Percentiles rank a stretch among this genome's conserved stretches.
Evolutionary conservation across 2,329 filamentous ascomycete genomes (phyloP).

Genomic region (Alternaria arborescens): DNA sequence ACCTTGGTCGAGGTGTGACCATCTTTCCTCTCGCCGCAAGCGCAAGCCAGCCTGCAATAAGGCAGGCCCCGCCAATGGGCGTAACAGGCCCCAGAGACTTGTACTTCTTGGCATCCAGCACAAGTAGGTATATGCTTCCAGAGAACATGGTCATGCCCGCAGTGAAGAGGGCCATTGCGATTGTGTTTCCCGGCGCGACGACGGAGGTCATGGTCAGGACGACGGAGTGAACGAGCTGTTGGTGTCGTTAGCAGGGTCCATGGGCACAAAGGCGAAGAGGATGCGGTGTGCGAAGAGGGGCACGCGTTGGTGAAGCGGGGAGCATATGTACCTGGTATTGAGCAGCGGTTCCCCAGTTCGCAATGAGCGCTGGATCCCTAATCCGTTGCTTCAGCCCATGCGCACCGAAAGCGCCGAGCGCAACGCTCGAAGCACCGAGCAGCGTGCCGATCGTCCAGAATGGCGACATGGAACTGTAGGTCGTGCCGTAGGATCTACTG

Average conservation of each 20-base stretch:
- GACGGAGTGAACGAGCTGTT: slow-evolving; percentile 71
- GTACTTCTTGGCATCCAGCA: slow-evolving; percentile 68
- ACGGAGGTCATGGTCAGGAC: slow-evolving; percentile 66
- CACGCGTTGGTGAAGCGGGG: not conserved
- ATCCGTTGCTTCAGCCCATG: slow-evolving; percentile 71
- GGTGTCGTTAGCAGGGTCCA: slow-evolving; percentile 7
- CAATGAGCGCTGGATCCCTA: slow-evolving; percentile 65
- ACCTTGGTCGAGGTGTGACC: slow-evolving; percentile 9
- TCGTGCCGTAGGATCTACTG: slow-evolving; percentile 6
- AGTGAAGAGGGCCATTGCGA: slow-evolving; percentile 67
- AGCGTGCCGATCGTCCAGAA: slow-evolving; percentile 71
- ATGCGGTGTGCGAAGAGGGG: not conserved
- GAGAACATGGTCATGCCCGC: slow-evolving; percentile 74
- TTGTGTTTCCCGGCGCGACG: slow-evolving; percentile 62
- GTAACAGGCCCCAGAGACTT: slow-evolving; percentile 70
- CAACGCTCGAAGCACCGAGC: slow-evolving; percentile 69
- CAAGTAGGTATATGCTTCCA: slow-evolving; percentile 70
- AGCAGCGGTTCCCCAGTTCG: slow-evolving; percentile 70
- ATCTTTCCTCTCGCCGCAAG: slow-evolving; percentile 50
- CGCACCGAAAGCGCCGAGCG: slow-evolving; percentile 72
- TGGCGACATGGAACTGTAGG: slow-evolving; percentile 42
- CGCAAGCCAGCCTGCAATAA: slow-evolving; percentile 71
- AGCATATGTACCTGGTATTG: slow-evolving; percentile 67
- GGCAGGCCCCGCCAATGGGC: slow-evolving; percentile 68
- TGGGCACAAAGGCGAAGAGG: not conserved